These are phyloP conservation scores for Dipteronia dyeriana DNA, from an alignment of 345 rosid species.

Conservation along the genomic window DNA sequence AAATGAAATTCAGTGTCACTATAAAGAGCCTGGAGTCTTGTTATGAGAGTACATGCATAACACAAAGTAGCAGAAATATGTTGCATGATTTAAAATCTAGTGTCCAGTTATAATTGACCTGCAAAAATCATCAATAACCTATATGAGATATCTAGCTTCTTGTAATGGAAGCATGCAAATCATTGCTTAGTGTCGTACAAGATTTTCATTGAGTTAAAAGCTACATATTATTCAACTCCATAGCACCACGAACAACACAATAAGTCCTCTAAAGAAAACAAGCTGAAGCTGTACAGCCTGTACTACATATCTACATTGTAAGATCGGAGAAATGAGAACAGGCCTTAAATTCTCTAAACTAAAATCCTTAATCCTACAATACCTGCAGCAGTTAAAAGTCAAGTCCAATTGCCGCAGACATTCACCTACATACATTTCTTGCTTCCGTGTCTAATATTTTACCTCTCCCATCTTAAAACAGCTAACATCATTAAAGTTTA, in stretches of 20 bases:
- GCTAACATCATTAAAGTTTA: background rate
- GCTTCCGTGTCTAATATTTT: background rate
- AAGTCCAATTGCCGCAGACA: background rate
- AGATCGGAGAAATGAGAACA: background rate
- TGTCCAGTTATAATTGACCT: background rate
- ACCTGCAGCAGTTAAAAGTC: background rate
- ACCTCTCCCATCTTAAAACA: background rate
- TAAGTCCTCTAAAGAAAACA: too few species aligned
- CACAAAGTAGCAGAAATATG: background rate
- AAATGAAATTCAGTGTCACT: background rate
- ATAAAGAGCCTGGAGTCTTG: background rate
- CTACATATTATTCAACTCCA: too few species aligned
- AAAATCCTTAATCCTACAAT: background rate
- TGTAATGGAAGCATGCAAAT: background rate
- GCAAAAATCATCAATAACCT: background rate
- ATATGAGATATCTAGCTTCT: background rate
- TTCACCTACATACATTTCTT: constrained; percentile 15
- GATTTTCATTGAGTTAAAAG: too few species aligned
- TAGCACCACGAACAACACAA: too few species aligned
- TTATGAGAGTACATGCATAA: background rate
- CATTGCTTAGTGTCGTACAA: too few species aligned
- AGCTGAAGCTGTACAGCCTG: too few species aligned
- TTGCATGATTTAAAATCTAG: too few species aligned
- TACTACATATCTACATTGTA: background rate
- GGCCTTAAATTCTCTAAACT: background rate